Evolutionary conservation across 2,329 filamentous ascomycete genomes (phyloP), one percentile per base, ranked within the genome.

Genomic region (Elsinoe ampelina): DNA sequence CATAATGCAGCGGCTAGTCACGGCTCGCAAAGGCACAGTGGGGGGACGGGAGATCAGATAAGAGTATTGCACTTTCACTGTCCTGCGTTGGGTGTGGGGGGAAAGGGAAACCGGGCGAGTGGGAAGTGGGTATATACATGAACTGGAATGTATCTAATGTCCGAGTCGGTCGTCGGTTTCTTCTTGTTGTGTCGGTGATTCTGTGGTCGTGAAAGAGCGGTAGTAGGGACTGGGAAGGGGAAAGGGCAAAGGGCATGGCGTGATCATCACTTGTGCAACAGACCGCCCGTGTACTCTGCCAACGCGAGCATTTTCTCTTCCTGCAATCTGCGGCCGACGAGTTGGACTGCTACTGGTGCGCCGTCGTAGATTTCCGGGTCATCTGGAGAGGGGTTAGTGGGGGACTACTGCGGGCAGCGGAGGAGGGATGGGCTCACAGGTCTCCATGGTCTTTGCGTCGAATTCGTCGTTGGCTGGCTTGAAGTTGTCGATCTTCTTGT

Each of bases 361-460:
- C 67, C 58, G 56, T 70, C 66, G 54, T 70, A 69, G 30, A 67
- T 62, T 15, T 62, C 67, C 56, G 68, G 66, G 56, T 69, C 68
- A 57, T 70, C 68, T 70, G 30, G 5, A 13, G 5, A 13, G 15
- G 42, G n/a, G 8, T 12, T 12, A 20, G 36, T 19, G 22, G 35
- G 12, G 6, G 3, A 45, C 12, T 11, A 42, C 30, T 5, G 13
- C 1, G 6, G 11, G 12, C n/a, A 30, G 10, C 20, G 13, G 13
- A 12, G 13, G 13, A 12, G 15, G 30, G 26, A 15, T 19, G 8
- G 52, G 67, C 73, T 69, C 64, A 75, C 73, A 77, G 42, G 63
- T 67, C 26, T 71, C 67, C 26, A 69, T 65, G 5, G 72, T 69
- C 32, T 62, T 63, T 57, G 70, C 66, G 59, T 75, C 75, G 13